These are phyloP conservation scores for Phyllosticta citriasiana DNA, from an alignment of 2,329 filamentous ascomycete genomes.

Conservation along the genomic window DNA sequence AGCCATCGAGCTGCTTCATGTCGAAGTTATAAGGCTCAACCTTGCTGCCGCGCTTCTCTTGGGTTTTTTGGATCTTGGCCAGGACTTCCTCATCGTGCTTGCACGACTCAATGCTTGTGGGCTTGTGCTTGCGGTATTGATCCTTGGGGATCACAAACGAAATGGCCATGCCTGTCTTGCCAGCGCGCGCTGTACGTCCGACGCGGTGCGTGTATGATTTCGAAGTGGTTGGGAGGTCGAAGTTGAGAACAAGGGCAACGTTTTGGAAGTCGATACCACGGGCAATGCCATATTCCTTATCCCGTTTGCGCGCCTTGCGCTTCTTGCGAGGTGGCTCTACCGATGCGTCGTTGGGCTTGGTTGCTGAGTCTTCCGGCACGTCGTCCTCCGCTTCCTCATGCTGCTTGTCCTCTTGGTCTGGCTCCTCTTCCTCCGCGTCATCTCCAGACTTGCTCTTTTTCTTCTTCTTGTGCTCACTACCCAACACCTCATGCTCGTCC, in stretches of 20 bases:
- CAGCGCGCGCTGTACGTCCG: constrained; percentile 82
- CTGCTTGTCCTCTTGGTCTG: constrained; percentile 16
- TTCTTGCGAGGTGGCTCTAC: constrained; percentile 44
- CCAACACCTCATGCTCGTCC: constrained; percentile 79
- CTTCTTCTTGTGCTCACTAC: constrained; percentile 43
- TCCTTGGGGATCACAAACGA: constrained; percentile 83
- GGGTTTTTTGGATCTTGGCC: constrained; percentile 66
- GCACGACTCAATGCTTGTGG: constrained; percentile 64
- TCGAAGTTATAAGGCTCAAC: constrained; percentile 90
- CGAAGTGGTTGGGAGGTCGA: constrained; percentile 79
- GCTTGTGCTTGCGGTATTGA: constrained; percentile 78
- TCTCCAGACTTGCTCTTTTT: constrained; percentile 17
- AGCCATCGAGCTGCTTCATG: constrained; percentile 86
- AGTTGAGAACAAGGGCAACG: constrained; percentile 75
- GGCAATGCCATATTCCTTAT: constrained; percentile 90
- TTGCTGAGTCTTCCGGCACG: constrained; percentile 21
- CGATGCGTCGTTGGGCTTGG: constrained; percentile 9
- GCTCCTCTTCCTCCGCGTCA: constrained; percentile 12
- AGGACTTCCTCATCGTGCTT: constrained; percentile 81
- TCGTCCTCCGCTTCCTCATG: constrained; percentile 27
- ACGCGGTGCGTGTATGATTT: constrained; percentile 97
- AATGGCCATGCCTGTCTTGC: constrained; percentile 87
- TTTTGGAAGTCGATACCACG: constrained; percentile 96
- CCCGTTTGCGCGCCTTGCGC: constrained; percentile 53
- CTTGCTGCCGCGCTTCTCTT: constrained; percentile 67